These are phyloP conservation scores for Fusarium secorum DNA, from an alignment of 2,329 filamentous ascomycete species.

Conservation along the genomic window DNA sequence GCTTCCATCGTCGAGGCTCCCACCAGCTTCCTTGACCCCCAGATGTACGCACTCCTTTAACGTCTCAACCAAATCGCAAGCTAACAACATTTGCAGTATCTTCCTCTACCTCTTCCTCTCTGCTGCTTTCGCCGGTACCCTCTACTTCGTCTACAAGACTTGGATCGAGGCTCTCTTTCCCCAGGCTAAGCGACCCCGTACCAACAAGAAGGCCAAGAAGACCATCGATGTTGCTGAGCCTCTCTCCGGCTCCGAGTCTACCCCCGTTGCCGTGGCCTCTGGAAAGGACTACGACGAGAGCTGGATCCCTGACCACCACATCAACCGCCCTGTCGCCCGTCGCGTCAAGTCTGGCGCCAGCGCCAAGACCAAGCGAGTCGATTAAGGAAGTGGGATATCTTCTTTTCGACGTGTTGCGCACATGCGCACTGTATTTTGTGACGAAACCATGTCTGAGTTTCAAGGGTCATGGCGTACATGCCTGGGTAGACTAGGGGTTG, in stretches of 20 bases:
- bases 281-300: slow-evolving; percentile 84
- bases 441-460: slow-evolving; percentile 11
- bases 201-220: slow-evolving; percentile 72
- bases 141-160: slow-evolving; percentile 98
- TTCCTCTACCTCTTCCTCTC: slow-evolving; percentile 96
- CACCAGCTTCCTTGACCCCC: slow-evolving; percentile 90
- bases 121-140: slow-evolving; percentile 77
- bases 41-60: slow-evolving; percentile 74
- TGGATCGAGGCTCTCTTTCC: slow-evolving; percentile 98
- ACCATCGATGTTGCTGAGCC: slow-evolving; percentile 65
- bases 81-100: slow-evolving; percentile 68
- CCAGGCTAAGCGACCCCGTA: slow-evolving; percentile 76
- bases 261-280: slow-evolving; percentile 72
- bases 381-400: slow-evolving; percentile 36
- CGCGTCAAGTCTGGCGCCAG: slow-evolving; percentile 68
- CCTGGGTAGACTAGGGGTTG: slow-evolving; percentile 24
- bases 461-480: slow-evolving; percentile 7
- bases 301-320: slow-evolving; percentile 91
- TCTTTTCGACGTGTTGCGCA: neutral
- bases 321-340: slow-evolving; percentile 81
- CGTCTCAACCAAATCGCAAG: neutral
- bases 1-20: slow-evolving; percentile 90
- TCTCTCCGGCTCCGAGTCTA: slow-evolving; percentile 74
- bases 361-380: slow-evolving; percentile 53
- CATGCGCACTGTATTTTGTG: slow-evolving; percentile 5